These are phyloP conservation scores for Fusarium aywerte DNA, from an alignment of 2,329 filamentous ascomycete genomes.

Conservation along the genomic window DNA sequence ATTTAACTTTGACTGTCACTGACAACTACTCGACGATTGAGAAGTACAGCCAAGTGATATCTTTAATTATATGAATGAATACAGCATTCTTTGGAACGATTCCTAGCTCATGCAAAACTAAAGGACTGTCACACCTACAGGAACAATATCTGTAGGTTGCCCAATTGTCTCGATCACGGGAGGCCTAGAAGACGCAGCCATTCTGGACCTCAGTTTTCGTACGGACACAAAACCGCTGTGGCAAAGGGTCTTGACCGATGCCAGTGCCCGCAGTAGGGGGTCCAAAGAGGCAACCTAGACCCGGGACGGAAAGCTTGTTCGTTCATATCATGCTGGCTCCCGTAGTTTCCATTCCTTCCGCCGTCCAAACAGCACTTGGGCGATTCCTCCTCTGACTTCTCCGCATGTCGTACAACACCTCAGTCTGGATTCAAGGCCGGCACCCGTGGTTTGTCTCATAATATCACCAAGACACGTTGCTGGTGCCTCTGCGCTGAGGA, in stretches of 20 bases:
- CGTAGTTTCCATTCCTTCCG: conserved; percentile 19
- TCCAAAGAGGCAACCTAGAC: conserved; percentile 3
- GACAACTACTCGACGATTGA: neutral
- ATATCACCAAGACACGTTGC: neutral
- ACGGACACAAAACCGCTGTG: conserved; percentile 1
- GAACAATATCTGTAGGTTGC: neutral
- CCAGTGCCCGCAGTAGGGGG: conserved; percentile 25
- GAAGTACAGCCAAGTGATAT: neutral
- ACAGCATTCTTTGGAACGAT: neutral
- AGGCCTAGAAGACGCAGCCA: neutral
- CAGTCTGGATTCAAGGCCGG: conserved; percentile 11
- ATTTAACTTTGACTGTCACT: neutral
- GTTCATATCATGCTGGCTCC: conserved; percentile 16
- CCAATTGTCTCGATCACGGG: neutral
- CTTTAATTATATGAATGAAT: neutral
- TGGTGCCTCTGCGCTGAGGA: neutral
- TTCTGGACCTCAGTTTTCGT: neutral
- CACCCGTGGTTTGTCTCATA: conserved; percentile 7
- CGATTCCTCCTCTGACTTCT: neutral
- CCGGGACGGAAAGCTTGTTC: conserved; percentile 12
- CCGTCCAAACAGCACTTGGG: neutral
- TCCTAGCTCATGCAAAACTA: neutral
- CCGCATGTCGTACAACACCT: conserved; percentile 23
- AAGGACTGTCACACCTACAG: neutral
- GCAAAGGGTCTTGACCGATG: conserved; percentile 1